A percentile compares a stretch with the other conserved stretches of the same genome.
phyloP scores from a whole-genome alignment of 176 grass and related monocot genomes.

The Calamus simplicifolius region DNA sequence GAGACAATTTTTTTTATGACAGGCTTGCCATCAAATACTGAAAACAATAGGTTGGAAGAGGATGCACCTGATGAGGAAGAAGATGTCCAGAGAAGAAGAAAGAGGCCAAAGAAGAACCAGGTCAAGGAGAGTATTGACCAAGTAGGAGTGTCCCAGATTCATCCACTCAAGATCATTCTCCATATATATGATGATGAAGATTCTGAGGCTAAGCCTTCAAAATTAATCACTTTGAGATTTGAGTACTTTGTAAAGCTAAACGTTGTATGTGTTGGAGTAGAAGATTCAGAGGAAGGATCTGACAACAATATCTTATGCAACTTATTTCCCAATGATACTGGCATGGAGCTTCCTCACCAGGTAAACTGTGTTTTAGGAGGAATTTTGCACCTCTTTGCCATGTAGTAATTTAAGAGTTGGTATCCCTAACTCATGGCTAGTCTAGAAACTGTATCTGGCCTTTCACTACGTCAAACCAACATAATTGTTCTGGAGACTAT shows the following conservation, averaged over 20 bases:
- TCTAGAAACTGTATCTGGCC: too few relatives aligned
- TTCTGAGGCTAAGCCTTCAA: conserved; percentile 34
- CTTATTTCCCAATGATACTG: conserved; percentile 93
- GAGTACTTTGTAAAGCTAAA: conserved; percentile 94
- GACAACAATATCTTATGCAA: conserved; percentile 83
- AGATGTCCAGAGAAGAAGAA: conserved; percentile 88
- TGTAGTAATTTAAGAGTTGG: too few relatives aligned
- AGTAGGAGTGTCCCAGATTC: conserved; percentile 53
- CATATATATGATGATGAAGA: conserved; percentile 62
- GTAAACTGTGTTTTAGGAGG: conserved; percentile 17
- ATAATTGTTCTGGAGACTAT: too few relatives aligned
- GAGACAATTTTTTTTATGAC: conserved; percentile 15
- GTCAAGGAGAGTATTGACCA: conserved; percentile 57
- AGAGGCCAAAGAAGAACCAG: conserved; percentile 60
- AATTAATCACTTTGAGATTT: conserved; percentile 52
- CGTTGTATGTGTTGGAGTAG: conserved; percentile 77
- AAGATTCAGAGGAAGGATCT: conserved; percentile 47
- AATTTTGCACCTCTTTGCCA: too few relatives aligned
- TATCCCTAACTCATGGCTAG: too few relatives aligned
- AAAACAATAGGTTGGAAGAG: conserved; percentile 65
- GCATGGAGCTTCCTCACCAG: conserved; percentile 82
- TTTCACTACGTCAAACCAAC: too few relatives aligned
- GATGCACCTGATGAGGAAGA: conserved; percentile 88
- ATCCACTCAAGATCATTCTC: conserved; percentile 81
- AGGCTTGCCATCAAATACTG: conserved; percentile 51